Conservation (phyloP, 164 flowering plant species). For the Tetrastigma voinierianum region DNA sequence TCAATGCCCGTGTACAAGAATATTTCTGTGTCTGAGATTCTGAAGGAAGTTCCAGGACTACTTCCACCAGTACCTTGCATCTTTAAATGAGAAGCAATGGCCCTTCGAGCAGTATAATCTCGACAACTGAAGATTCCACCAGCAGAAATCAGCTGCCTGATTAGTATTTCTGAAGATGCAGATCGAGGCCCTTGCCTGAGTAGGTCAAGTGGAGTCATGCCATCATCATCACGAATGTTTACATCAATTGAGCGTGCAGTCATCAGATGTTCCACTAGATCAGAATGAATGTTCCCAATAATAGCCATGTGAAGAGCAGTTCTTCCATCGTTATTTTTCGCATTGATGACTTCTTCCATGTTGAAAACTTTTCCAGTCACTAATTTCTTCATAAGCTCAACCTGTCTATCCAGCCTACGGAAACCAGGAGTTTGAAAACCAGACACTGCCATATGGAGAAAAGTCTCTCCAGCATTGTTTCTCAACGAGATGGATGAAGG, state of each 20-base stretch:
- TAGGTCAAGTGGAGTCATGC: slow-evolving; percentile 65
- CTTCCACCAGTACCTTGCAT: slow-evolving; percentile 34
- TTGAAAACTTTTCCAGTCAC: slow-evolving; percentile 26
- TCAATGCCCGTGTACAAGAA: slow-evolving; percentile 48
- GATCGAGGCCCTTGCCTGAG: slow-evolving; percentile 51
- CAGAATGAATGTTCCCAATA: slow-evolving; percentile 49
- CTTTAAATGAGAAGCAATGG: slow-evolving; percentile 51
- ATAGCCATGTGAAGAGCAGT: slow-evolving; percentile 69
- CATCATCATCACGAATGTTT: slow-evolving; percentile 43
- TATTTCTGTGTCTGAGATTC: slow-evolving; percentile 51
- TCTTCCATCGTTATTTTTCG: slow-evolving; percentile 45
- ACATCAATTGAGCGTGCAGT: slow-evolving; percentile 39
- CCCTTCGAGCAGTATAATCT: slow-evolving; percentile 38
- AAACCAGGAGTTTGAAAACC: slow-evolving; percentile 57
- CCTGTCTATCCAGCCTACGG: slow-evolving; percentile 51
- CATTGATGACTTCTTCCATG: slow-evolving; percentile 47
- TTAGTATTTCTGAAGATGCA: slow-evolving; percentile 50
- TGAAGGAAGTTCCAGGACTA: slow-evolving; percentile 66
- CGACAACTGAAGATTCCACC: slow-evolving; percentile 55
- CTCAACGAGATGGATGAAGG: slow-evolving; percentile 35
- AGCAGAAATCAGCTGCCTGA: slow-evolving; percentile 52
- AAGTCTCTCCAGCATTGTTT: slow-evolving; percentile 61
- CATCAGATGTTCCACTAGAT: slow-evolving; percentile 55
- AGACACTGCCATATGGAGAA: slow-evolving; percentile 52
- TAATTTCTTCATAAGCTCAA: slow-evolving; percentile 51